These are phyloP conservation scores for Paramecium sonneborni DNA, from an alignment of 73 alveolate species.

Conservation along the genomic window DNA sequence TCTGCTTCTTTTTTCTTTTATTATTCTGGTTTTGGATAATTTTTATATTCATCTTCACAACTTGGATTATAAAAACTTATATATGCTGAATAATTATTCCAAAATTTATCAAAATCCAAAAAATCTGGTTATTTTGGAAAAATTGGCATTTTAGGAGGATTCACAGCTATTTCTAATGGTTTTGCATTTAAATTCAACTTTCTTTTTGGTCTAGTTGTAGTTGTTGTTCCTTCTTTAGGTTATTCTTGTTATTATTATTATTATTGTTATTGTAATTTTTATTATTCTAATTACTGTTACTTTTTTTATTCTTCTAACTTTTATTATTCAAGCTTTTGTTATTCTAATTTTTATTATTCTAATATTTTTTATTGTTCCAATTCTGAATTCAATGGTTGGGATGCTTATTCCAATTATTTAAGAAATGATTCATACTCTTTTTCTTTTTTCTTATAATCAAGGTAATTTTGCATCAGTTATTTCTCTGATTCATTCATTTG, in stretches of 20 bases:
- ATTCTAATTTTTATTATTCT: neutral
- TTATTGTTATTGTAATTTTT: neutral
- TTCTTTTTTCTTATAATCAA: neutral
- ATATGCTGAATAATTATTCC: neutral
- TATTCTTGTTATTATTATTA: neutral
- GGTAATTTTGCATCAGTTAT: conserved; percentile 5
- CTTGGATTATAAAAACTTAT: conserved; percentile 26
- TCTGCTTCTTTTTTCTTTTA: conserved; percentile 69
- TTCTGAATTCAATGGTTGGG: neutral
- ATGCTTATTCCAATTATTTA: neutral
- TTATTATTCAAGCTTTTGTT: neutral
- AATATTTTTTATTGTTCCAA: neutral
- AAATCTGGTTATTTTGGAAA: conserved; percentile 28
- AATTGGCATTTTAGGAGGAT: conserved; percentile 15
- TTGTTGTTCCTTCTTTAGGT: neutral
- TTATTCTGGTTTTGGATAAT: conserved; percentile 22
- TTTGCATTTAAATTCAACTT: conserved; percentile 31
- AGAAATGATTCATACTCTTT: conserved; percentile 21
- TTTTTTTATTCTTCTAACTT: conserved; percentile 30
- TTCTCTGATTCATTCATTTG: conserved; percentile 22
- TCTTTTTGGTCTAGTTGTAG: neutral
- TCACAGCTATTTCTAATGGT: conserved; percentile 27
- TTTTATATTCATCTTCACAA: conserved; percentile 50
- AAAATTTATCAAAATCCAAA: conserved; percentile 17
- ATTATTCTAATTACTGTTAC: neutral